Evolutionary conservation across 2,329 filamentous ascomycete genomes (phyloP).

Genomic region (Aspergillus pseudoviridinutans): DNA sequence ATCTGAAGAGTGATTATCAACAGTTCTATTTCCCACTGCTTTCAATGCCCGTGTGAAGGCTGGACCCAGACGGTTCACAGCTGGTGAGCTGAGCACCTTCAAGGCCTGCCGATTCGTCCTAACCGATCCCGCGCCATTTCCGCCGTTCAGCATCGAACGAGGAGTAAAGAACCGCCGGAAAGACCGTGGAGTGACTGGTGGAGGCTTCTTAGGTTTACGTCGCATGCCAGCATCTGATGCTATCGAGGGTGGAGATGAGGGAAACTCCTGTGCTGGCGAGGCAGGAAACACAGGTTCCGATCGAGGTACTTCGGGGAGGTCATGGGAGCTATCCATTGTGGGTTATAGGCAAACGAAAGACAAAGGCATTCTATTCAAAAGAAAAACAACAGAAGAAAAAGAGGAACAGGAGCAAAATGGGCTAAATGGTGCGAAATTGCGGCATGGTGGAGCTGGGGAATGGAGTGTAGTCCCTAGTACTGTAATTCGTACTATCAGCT

Average conservation of each 20-base stretch:
- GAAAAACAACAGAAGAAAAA: conserved; percentile 1
- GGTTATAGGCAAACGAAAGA: conserved; percentile 12
- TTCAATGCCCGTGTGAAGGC: conserved; percentile 39
- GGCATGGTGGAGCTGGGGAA: conserved; percentile 19
- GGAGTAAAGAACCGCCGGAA: conserved; percentile 51
- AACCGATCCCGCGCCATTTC: conserved; percentile 30
- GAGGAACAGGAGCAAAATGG: conserved; percentile 2
- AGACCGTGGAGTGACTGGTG: conserved; percentile 49
- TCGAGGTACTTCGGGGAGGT: conserved; percentile 30
- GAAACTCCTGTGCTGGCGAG: conserved; percentile 30
- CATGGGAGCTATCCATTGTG: conserved; percentile 31
- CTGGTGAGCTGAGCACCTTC: conserved; percentile 41
- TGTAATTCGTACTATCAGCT: neutral
- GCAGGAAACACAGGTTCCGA: conserved; percentile 33
- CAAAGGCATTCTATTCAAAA: conserved; percentile 18
- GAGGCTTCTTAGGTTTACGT: conserved; percentile 41
- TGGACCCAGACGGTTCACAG: conserved; percentile 40
- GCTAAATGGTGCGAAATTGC: conserved; percentile 9
- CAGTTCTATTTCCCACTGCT: conserved; percentile 23
- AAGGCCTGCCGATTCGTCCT: conserved; percentile 44
- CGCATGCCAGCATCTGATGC: conserved; percentile 34
- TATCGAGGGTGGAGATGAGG: conserved; percentile 42
- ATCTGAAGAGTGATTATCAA: conserved; percentile 26
- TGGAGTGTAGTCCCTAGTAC: conserved; percentile 4
- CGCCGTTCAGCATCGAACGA: conserved; percentile 36